Evolutionary conservation across 805 yeast species (phyloP).

Genomic region (Candida pini): DNA sequence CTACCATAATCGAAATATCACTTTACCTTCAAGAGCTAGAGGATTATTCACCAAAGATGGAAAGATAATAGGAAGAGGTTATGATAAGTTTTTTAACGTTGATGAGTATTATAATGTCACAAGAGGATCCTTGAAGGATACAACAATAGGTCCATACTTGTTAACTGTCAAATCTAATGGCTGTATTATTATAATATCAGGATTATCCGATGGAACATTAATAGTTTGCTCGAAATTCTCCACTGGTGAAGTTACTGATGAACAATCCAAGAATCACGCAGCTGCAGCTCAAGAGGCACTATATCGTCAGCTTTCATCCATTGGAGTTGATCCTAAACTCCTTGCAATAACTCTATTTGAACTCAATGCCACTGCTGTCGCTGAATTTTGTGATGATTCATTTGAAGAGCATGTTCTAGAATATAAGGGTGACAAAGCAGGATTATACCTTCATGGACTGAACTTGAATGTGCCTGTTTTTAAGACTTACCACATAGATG

Average conservation of each 20-base stretch:
- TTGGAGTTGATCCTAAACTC: slow-evolving; percentile 36
- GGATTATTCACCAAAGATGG: slow-evolving; percentile 61
- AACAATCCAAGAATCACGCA: slow-evolving; percentile 62
- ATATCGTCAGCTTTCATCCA: slow-evolving; percentile 40
- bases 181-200: slow-evolving; percentile 81
- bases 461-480: slow-evolving; percentile 64
- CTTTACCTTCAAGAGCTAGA: slow-evolving; percentile 70
- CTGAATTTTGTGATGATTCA: slow-evolving; percentile 85
- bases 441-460: slow-evolving; percentile 86
- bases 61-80: slow-evolving; percentile 75
- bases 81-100: slow-evolving; percentile 88
- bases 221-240: slow-evolving; percentile 90
- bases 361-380: slow-evolving; percentile 72
- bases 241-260: slow-evolving; percentile 57
- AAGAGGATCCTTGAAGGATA: slow-evolving; percentile 36
- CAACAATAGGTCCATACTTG: slow-evolving; percentile 71
- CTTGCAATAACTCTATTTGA: slow-evolving; percentile 52
- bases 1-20: slow-evolving; percentile 50
- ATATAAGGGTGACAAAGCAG: slow-evolving; percentile 61
- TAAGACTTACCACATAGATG: slow-evolving; percentile 54
- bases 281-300: slow-evolving; percentile 60
- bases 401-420: slow-evolving; percentile 93
- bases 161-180: slow-evolving; percentile 90
- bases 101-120: slow-evolving; percentile 55
- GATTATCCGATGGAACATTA: slow-evolving; percentile 65